Evolutionary conservation across 192 early-diverging fungal species (phyloP), one percentile per base, ranked within the genome.

Genomic region (Backusella westeae): DNA sequence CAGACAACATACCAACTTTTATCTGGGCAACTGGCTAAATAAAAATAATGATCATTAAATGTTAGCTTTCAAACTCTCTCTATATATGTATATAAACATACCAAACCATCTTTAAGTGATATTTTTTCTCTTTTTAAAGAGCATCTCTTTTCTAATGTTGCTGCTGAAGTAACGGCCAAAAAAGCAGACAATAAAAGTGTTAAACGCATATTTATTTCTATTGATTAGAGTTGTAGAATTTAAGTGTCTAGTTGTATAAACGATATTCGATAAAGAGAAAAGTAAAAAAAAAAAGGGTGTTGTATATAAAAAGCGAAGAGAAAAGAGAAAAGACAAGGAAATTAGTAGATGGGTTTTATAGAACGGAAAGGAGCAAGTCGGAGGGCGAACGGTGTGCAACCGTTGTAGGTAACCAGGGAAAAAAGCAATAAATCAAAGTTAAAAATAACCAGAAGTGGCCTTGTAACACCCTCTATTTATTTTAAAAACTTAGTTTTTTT

Each of bases 71-170:
- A 38, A n/a, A 14, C 6, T 36, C 4, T n/a, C 19, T 19, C 17
- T n/a, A 49, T 49, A 44, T 44, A 44, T 23, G 26, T 26, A 26
- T 29, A 29, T 8, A 8, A 36, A 36, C 72, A 41, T 78, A 79
- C 78, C 78, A 79, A 65, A 52, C 78, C 78, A 75, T 72, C 73
- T 44, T 79, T 69, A 32, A 75, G 39, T 52, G 46, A 75, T 69
- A 79, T 59, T 15, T 53, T 34, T 15, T 74, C 74, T 59, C 59
- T 79, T 29, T 41, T 79, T 36, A 79, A 56, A 29, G 36, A 34
- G 21, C 49, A 73, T 34, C 79, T 70, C 42, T 34, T 56, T 14
- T 69, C 68, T 17, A 79, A 74, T 66, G 67, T 39, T 34, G 75
- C 75, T 34, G 67, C 39, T 63, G 56, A 63, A 29, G 56, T 32